Base-by-base conservation (phyloP, 1,139 yeast species). In the Kodamaea fungicola region DNA sequence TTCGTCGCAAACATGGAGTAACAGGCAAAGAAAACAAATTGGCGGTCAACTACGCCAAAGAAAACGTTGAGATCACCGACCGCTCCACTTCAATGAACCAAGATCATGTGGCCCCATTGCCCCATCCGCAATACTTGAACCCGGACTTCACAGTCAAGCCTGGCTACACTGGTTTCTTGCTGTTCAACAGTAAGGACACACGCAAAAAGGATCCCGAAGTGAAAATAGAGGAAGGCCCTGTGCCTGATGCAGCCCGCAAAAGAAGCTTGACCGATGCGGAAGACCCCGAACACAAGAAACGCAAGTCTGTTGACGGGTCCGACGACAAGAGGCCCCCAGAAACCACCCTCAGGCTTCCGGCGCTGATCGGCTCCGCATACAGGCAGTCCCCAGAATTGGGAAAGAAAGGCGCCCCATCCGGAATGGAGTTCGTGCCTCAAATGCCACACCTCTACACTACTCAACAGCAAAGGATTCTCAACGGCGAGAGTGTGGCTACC, bases 31-130 rank as follows among this genome's bases (percentile, higher is more conserved):
- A 70, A 38, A 70, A 69, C 47, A 70, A 69, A 41, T 54, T 64
- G 54, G 76, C 76, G 0, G 74, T 71, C n/a, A 62, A 64, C 42
- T 65, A 67, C 45, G 76, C 76, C n/a, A 69, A 67, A 46, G 71
- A 64, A 31, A 61, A 68, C 42, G 73, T 67, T 3, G 70, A 64
- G 35, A 52, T 64, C 6, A 58, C 67, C 21, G 72, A 67, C 34
- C 71, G 67, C 38, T 47, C 54, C 19, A 43, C 46, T n/a, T 28
- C 41, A 8, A 39, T 42, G 19, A 41, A 44, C n/a, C 43, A 43
- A 32, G 42, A 37, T 7, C 48, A 46, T 23, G 41, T 35, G 30
- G 40, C 46, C 30, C 66, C 67, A 6, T 49, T 62, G 30, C 66
- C 67, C 1, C 64, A 57, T 29, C 67, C 67, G 1, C 58, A 54